Base-by-base conservation (phyloP, 2,329 filamentous ascomycete species). In the Hysterium pulicare region DNA sequence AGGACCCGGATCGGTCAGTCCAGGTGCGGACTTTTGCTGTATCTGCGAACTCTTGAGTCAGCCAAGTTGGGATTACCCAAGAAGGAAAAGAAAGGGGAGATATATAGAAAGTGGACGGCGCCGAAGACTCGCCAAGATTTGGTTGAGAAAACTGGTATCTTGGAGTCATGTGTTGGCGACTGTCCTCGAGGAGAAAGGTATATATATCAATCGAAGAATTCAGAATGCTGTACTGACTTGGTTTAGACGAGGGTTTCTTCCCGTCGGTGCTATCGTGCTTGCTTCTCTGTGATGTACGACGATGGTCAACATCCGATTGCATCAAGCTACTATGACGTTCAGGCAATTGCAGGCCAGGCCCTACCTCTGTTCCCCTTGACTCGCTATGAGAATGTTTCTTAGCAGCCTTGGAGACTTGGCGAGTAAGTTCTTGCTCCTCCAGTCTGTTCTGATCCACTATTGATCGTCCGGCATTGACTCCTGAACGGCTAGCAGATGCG, bases 1-100 rank as follows among this genome's bases (percentile, higher is more conserved):
- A 98, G 1, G 90, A 91, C 57, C 91, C 93, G 26, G 89, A 89
- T 54, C 93, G 82, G 68, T 98, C 93, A 23, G 90, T 95, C 93
- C 93, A 98, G 2, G 84, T 90, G 50, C 93, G 83, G 23, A 94
- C 81, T 70, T 93, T 94, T 40, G 79, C 73, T 11, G 82, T 67
- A 67, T 98, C 90, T 66, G 26, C 8, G n/a, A 6, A 8, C 17
- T 10, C 16, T 10, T 17, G 32, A 10, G 32, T 34, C 16, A 34
- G 32, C 17, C 8, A 34, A n/a, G n/a, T n/a, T n/a, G n/a, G n/a
- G n/a, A n/a, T n/a, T n/a, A n/a, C n/a, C n/a, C n/a, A n/a, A n/a
- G n/a, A n/a, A n/a, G n/a, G n/a, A n/a, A n/a, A n/a, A n/a, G n/a
- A n/a, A n/a, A n/a, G n/a, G n/a, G n/a, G n/a, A n/a, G n/a, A n/a